Conservation (phyloP, 2,329 filamentous ascomycete species). For the Basipetospora chlamydospora region DNA sequence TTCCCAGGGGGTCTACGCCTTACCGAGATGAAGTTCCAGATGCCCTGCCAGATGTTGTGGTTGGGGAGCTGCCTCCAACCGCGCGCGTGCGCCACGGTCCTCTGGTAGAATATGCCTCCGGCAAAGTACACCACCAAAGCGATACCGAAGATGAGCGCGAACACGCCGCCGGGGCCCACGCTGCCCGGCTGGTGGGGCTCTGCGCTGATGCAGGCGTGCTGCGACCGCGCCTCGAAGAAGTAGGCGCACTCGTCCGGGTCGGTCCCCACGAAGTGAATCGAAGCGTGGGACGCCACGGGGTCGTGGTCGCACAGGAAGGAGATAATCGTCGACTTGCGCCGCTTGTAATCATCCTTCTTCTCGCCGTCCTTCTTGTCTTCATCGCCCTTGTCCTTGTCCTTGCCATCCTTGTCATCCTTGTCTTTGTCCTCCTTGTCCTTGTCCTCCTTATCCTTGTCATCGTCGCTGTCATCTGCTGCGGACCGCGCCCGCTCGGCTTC, state of each 20-base stretch:
- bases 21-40: conserved; percentile 74
- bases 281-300: conserved; percentile 50
- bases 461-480: conserved; percentile 16
- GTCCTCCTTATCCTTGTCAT: conserved; percentile 14
- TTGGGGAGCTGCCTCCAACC: conserved; percentile 95
- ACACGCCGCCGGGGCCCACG: conserved; percentile 60
- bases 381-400: no score
- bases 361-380: conserved; percentile 20
- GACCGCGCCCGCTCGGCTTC: conserved; percentile 2
- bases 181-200: conserved; percentile 60
- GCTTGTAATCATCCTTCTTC: conserved; percentile 20
- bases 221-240: conserved; percentile 83
- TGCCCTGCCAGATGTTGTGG: conserved; percentile 81
- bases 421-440: conserved; percentile 9
- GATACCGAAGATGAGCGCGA: conserved; percentile 67
- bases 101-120: conserved; percentile 89
- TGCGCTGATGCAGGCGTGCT: conserved; percentile 58
- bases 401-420: no score
- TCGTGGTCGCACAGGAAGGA: conserved; percentile 89
- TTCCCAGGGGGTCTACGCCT: no score
- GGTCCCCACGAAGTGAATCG: conserved; percentile 67
- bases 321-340: conserved; percentile 70
- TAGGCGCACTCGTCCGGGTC: conserved; percentile 87
- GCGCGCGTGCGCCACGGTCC: conserved; percentile 83
- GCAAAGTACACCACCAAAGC: conserved; percentile 79